Base-by-base conservation (phyloP, 202 grass and related monocot genomes). In the Dendrocalamus latiflorus region DNA sequence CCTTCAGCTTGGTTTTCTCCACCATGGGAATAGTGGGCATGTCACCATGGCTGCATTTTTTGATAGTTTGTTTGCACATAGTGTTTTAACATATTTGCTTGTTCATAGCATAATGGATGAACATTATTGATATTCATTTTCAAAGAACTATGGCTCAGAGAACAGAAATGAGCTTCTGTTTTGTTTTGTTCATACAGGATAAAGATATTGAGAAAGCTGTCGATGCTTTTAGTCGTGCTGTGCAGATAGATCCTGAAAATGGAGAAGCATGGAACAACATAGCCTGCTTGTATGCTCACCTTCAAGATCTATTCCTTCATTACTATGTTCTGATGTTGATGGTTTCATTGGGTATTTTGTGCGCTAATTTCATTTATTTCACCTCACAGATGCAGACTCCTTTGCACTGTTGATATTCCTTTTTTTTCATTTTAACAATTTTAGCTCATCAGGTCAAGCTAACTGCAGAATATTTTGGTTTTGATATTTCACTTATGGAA, bases 261-360 rank as follows among this genome's bases (percentile, higher is more conserved):
- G 95, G 95, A 84, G 95, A 98, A 90, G 95, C 91, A 86, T 95
- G 95, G 92, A 98, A 98, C 82, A 98, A 98, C 73, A 89, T 98
- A 71, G 92, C 90, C 72, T 98, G 95, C 79, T 80, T 98, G 92
- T 94, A 94, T 80, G 89, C 55, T 77, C 30, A 47, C 36, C 61
- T 70, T 47, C 15, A 16, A 28, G 88, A 60, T 65, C 25, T 77
- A 48, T 70, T 70, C 30, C 15, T 81, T 51, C 72, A 56, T 79
- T 33, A 17, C 7, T 33, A 24, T 78, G 25, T 55, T 84, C 42
- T 75, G 54, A 68, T 47, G 21, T 20, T 71, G 18, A 70, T 80
- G 21, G 64, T 76, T 63, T 85, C 18, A 61, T 20, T 78, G 15
- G 73, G 65, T 81, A 17, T 80, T 54, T 49, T 81, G 39, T 72